Evolutionary conservation across 176 grass and related monocot species (phyloP).

Genomic region (Thinopyrum elongatum): DNA sequence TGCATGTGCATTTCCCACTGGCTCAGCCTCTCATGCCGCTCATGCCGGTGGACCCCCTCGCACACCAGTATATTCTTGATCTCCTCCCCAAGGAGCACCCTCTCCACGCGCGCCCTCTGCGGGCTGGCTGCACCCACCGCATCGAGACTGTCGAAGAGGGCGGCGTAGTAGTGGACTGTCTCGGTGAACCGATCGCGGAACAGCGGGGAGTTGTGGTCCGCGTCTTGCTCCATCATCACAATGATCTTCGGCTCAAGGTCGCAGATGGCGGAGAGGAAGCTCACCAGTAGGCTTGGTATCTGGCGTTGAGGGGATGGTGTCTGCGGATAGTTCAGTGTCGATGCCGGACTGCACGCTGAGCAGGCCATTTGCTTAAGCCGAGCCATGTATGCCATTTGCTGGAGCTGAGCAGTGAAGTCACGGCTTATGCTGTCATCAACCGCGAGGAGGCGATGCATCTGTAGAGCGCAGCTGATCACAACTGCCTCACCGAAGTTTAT

Average conservation of each 20-base stretch:
- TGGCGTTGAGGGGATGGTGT: constrained; percentile 18
- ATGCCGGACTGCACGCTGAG: constrained; percentile 18
- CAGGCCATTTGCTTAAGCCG: constrained; percentile 25
- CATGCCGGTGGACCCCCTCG: constrained; percentile 32
- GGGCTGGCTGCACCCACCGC: constrained; percentile 1
- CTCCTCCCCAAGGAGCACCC: constrained; percentile 42
- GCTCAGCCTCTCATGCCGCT: constrained; percentile 43
- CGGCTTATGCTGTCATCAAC: constrained; percentile 20
- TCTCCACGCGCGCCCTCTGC: constrained; percentile 36
- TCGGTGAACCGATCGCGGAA: constrained; percentile 37
- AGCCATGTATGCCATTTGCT: constrained; percentile 9
- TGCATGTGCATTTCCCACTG: constrained; percentile 52
- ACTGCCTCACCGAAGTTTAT: constrained; percentile 32
- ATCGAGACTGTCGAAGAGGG: constrained; percentile 42
- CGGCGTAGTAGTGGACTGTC: constrained; percentile 36
- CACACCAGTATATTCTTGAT: constrained; percentile 50
- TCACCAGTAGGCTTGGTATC: constrained; percentile 16
- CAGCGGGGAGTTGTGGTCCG: constrained; percentile 38
- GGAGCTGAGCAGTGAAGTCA: constrained; percentile 17
- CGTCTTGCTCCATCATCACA: constrained; percentile 50
- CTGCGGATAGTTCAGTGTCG: constrained; percentile 26
- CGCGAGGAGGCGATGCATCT: constrained; percentile 33
- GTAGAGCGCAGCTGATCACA: constrained; percentile 27
- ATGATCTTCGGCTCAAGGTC: constrained; percentile 41
- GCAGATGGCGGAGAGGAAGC: constrained; percentile 16